Evolutionary conservation across 2,329 filamentous ascomycete genomes (phyloP).

Genomic region (Aspergillus fijiensis): DNA sequence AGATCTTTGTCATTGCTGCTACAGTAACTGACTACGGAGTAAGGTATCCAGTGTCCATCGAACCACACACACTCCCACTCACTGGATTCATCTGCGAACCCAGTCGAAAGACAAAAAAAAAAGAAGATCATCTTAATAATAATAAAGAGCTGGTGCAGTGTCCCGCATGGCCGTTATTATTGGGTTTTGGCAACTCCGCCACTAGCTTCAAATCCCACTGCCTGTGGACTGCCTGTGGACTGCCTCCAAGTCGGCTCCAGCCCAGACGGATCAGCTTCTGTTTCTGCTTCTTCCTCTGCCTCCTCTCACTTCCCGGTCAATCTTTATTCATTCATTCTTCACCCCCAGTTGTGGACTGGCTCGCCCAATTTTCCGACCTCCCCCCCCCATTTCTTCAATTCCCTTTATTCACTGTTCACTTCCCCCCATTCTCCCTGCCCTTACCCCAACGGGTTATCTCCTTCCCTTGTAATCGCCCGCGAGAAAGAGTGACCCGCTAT

Average conservation of each 20-base stretch:
- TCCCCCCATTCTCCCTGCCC: not conserved
- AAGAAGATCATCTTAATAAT: constrained; percentile 16
- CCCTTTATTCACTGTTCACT: not conserved
- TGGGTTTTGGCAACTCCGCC: constrained; percentile 25
- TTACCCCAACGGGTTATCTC: constrained; percentile 4
- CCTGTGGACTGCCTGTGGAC: constrained; percentile 22
- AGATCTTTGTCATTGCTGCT: not conserved
- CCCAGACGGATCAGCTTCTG: not conserved
- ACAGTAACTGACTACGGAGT: too few species aligned
- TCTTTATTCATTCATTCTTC: constrained; percentile 1
- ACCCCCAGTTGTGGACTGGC: constrained; percentile 21
- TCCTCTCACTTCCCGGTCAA: constrained; percentile 19
- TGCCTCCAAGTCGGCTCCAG: constrained; percentile 1
- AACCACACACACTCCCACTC: not conserved
- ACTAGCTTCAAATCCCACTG: constrained; percentile 22
- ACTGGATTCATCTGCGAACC: too few species aligned
- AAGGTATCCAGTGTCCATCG: not conserved
- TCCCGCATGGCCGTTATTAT: constrained; percentile 24
- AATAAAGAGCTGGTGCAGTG: constrained; percentile 8
- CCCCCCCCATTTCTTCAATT: constrained; percentile 19
- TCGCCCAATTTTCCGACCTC: constrained; percentile 11
- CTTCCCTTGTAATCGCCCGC: constrained; percentile 14
- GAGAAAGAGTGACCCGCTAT: constrained; percentile 27
- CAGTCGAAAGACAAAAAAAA: too few species aligned
- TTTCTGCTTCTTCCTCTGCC: constrained; percentile 15